Base-by-base conservation (phyloP, 805 yeast genomes). In the Zygosaccharomyces pseudorouxii region DNA sequence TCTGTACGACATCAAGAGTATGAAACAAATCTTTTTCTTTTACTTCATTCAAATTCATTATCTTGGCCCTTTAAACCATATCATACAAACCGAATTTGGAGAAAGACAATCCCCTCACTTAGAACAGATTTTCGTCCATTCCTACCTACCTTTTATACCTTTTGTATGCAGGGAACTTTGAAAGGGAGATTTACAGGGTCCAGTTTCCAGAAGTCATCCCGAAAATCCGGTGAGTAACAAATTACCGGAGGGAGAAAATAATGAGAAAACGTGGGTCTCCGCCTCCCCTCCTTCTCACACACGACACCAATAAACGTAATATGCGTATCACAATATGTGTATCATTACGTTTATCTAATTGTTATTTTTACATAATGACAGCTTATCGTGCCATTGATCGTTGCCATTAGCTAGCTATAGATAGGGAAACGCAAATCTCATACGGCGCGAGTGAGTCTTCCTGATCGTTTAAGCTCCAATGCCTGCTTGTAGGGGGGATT, bases 401-500 rank as follows among this genome's bases (percentile, higher is more conserved):
- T 14, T 14, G 20, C 37, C 14, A 7, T 7, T 16, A 16, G 14
- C 37, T 33, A 33, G 14, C 20, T 10, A 33, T 16, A 33, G 20
- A 16, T 19, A 38, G 1, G 6, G 14, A 25, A 22, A 6, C 12
- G 31, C 31, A 20, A 41, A 11, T 10, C 22, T 41, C 44, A 57
- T 19, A 46, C 42, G 19, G 62, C 57, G 52, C 76, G 62, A 27
- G 67, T 68, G 47, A 80, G 60, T 52, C 76, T 74, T 10, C 96
- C 96, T 49, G 77, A 77, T 60, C 96, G 76, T 68, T 87, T 89
- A 78, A 87, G 72, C 63, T 89, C 96, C 49, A 93, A 69, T 0
- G 98, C 99, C 49, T 80, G 79, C 69, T 92, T 92, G 68, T 93
- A 93, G 1, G 99, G 97, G 1, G 99, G 99, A 28, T 96, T 93